phyloP scores from a whole-genome alignment of 2,329 filamentous ascomycete genomes.

The Aspergillus jensenii region DNA sequence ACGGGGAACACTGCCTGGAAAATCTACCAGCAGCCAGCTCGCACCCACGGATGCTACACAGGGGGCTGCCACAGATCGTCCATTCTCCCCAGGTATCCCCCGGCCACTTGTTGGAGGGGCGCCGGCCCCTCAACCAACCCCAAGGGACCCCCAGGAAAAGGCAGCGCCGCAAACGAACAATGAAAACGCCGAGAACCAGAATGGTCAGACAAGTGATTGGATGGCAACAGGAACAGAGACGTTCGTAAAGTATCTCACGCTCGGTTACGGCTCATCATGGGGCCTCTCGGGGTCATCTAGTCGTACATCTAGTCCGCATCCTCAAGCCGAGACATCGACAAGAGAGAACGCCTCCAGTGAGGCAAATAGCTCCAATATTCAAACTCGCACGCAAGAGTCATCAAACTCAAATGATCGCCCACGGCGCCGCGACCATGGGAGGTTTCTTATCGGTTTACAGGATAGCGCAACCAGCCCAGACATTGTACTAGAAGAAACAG shows the following conservation, averaged over 20 bases:
- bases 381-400: neutral
- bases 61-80: constrained; percentile 21
- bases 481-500: constrained; percentile 29
- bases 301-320: constrained; percentile 23
- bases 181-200: constrained; percentile 17
- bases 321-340: constrained; percentile 27
- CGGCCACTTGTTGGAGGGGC: constrained; percentile 40
- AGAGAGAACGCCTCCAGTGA: constrained; percentile 14
- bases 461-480: constrained; percentile 39
- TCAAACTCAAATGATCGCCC: constrained; percentile 5
- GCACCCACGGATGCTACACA: constrained; percentile 7
- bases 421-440: constrained; percentile 29
- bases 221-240: constrained; percentile 42
- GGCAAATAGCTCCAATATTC: neutral
- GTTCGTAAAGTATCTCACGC: constrained; percentile 50
- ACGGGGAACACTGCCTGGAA: constrained; percentile 21
- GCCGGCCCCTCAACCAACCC: constrained; percentile 18
- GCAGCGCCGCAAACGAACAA: constrained; percentile 16
- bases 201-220: constrained; percentile 26
- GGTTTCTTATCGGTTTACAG: constrained; percentile 45
- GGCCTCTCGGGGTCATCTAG: constrained; percentile 34
- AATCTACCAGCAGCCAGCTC: constrained; percentile 9
- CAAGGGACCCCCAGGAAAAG: constrained; percentile 13
- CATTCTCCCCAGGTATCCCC: constrained; percentile 43
- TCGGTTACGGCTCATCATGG: constrained; percentile 52